Evolutionary conservation across 495 filamentous ascomycete genomes (phyloP).

Genomic region (Xylaria telfairii): DNA sequence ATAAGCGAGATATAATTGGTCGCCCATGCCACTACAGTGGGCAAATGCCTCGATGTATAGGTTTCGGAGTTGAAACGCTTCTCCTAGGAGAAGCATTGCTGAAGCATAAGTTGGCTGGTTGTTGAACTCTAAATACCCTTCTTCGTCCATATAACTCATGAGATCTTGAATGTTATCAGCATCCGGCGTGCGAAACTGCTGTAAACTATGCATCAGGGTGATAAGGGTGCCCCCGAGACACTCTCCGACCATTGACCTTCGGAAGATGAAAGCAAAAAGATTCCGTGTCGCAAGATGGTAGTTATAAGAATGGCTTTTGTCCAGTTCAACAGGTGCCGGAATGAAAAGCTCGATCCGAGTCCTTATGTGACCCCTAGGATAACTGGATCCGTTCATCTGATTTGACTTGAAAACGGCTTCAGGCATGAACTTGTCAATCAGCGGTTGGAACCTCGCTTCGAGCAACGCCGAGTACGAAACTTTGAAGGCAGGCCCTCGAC

Average conservation of each 20-base stretch:
- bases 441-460: constrained; percentile 54
- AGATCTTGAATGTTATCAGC: constrained; percentile 59
- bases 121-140: constrained; percentile 67
- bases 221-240: constrained; percentile 62
- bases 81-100: constrained; percentile 65
- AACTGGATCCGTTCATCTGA: not conserved
- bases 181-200: constrained; percentile 54
- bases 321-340: constrained; percentile 57
- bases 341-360: constrained; percentile 64
- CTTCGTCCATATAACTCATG: constrained; percentile 60
- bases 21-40: constrained; percentile 72
- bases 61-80: constrained; percentile 59
- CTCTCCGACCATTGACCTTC: constrained; percentile 64
- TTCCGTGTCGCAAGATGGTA: constrained; percentile 72
- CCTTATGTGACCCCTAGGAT: not conserved
- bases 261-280: constrained; percentile 69
- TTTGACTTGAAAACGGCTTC: constrained; percentile 27
- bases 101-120: constrained; percentile 65
- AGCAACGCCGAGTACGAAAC: constrained; percentile 59
- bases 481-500: constrained; percentile 65
- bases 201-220: constrained; percentile 63
- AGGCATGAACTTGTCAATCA: constrained; percentile 58
- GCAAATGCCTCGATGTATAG: constrained; percentile 69
- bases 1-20: constrained; percentile 51
- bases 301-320: constrained; percentile 55